phyloP scores from a whole-genome alignment of 495 filamentous ascomycete species.

The Usnea hakonensis region DNA sequence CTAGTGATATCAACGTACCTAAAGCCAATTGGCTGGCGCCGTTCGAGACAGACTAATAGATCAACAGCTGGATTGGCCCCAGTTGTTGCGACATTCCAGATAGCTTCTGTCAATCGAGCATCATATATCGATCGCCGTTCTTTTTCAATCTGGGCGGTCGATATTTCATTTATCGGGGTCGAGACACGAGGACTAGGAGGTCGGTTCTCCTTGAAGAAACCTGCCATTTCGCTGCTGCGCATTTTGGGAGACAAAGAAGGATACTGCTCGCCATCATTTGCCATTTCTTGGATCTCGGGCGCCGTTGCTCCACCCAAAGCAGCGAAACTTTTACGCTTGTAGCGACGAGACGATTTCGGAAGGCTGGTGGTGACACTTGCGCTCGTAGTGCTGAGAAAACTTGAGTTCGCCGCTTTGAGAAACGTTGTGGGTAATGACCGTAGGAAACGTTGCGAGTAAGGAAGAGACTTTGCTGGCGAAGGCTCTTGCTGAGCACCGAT shows the following conservation, averaged over 20 bases:
- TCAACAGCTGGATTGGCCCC: constrained; percentile 93
- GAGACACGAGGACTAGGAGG: constrained; percentile 4
- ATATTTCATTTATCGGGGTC: background rate
- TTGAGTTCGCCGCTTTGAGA: constrained; percentile 87
- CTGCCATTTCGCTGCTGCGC: background rate
- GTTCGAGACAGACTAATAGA: constrained; percentile 84
- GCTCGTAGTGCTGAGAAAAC: constrained; percentile 87
- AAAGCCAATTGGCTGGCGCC: constrained; percentile 87
- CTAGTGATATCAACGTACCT: constrained; percentile 92
- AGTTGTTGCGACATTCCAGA: constrained; percentile 90
- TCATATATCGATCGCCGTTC: constrained; percentile 79
- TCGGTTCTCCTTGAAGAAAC: constrained; percentile 12
- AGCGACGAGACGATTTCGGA: constrained; percentile 59
- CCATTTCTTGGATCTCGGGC: constrained; percentile 16
- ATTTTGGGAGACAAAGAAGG: constrained; percentile 1
- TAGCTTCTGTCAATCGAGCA: constrained; percentile 75
- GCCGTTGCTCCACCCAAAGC: constrained; percentile 36
- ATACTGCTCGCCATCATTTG: background rate
- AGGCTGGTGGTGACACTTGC: constrained; percentile 79
- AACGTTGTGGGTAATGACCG: constrained; percentile 86
- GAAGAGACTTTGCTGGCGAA: constrained; percentile 73
- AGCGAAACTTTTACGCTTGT: constrained; percentile 51
- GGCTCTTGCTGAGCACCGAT: constrained; percentile 67
- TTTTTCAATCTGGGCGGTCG: constrained; percentile 33
- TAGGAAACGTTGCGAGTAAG: constrained; percentile 84